These are phyloP conservation scores for Plasmodium vivax DNA, from an alignment of 169 alveolate genomes.

Conservation along the genomic window DNA sequence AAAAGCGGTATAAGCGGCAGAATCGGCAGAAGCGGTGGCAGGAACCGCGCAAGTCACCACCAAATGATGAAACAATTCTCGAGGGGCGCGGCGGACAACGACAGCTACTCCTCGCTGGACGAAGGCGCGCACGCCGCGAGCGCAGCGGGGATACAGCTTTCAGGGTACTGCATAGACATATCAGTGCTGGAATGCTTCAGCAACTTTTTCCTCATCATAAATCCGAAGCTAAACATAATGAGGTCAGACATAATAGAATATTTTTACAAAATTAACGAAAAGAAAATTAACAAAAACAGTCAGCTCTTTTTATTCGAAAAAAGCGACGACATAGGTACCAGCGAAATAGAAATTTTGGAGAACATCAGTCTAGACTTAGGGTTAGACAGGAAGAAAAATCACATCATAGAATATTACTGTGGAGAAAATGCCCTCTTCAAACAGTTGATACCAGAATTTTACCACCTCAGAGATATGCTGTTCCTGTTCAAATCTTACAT, in stretches of 20 bases:
- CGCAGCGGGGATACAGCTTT: slow-evolving; percentile 7
- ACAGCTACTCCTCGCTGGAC: slow-evolving; percentile 57
- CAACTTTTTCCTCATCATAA: slow-evolving; percentile 56
- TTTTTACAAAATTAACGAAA: slow-evolving; percentile 70
- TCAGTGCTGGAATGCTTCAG: slow-evolving; percentile 74
- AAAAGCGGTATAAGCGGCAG: not conserved
- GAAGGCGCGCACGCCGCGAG: slow-evolving; percentile 20
- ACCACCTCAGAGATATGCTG: slow-evolving; percentile 73
- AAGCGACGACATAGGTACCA: slow-evolving; percentile 53
- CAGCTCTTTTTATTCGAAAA: slow-evolving; percentile 66
- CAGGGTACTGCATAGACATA: slow-evolving; percentile 74
- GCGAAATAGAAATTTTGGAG: slow-evolving; percentile 74
- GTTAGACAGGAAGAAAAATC: slow-evolving; percentile 41
- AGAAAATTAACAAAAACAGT: slow-evolving; percentile 62
- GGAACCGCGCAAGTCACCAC: not conserved
- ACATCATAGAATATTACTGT: slow-evolving; percentile 72
- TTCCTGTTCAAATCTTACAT: slow-evolving; percentile 67
- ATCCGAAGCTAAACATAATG: slow-evolving; percentile 62
- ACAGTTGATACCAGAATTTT: slow-evolving; percentile 71
- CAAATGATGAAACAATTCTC: not conserved
- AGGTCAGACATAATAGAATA: slow-evolving; percentile 74
- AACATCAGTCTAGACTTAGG: slow-evolving; percentile 73
- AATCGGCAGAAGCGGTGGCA: not conserved
- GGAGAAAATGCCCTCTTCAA: slow-evolving; percentile 54
- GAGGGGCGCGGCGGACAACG: not conserved